phyloP scores from a whole-genome alignment of 345 rosid species.

The Noccaea bulbosa region DNA sequence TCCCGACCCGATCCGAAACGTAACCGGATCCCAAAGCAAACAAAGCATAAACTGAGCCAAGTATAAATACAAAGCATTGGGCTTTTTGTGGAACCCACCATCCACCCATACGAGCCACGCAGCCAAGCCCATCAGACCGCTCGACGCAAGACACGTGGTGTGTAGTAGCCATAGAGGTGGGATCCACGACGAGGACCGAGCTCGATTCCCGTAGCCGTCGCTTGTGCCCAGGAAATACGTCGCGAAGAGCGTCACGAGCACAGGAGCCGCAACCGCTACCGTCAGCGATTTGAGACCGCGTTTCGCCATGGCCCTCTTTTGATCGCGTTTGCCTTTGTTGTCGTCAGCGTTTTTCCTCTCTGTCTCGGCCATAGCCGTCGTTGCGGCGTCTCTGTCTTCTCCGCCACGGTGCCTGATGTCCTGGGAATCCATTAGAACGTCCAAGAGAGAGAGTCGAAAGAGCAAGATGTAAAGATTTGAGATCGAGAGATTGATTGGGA shows the following conservation, averaged over 20 bases:
- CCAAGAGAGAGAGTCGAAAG: neutral
- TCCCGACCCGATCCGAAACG: constrained; percentile 52
- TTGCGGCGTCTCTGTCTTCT: constrained; percentile 41
- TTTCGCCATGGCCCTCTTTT: constrained; percentile 66
- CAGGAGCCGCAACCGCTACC: constrained; percentile 64
- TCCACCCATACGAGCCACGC: constrained; percentile 96
- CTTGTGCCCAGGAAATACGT: constrained; percentile 59
- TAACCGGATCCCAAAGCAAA: constrained; percentile 62
- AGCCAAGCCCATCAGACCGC: constrained; percentile 72
- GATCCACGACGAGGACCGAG: constrained; percentile 54
- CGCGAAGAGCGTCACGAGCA: constrained; percentile 55
- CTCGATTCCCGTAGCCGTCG: constrained; percentile 26
- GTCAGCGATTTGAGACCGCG: constrained; percentile 68
- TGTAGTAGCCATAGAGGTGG: constrained; percentile 75
- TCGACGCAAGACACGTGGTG: constrained; percentile 50
- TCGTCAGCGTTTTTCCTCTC: constrained; percentile 30
- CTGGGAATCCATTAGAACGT: constrained; percentile 57
- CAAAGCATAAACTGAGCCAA: constrained; percentile 58
- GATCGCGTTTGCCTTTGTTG: constrained; percentile 42
- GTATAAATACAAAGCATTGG: constrained; percentile 56
- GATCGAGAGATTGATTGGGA: neutral
- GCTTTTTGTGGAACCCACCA: constrained; percentile 74
- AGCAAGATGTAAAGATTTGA: neutral
- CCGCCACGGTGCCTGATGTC: constrained; percentile 57
- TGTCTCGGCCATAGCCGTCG: constrained; percentile 29